A percentile compares a stretch with the other conserved stretches of the same genome.
Conservation (phyloP, 805 yeast species). For the Lipomyces yamadae region DNA sequence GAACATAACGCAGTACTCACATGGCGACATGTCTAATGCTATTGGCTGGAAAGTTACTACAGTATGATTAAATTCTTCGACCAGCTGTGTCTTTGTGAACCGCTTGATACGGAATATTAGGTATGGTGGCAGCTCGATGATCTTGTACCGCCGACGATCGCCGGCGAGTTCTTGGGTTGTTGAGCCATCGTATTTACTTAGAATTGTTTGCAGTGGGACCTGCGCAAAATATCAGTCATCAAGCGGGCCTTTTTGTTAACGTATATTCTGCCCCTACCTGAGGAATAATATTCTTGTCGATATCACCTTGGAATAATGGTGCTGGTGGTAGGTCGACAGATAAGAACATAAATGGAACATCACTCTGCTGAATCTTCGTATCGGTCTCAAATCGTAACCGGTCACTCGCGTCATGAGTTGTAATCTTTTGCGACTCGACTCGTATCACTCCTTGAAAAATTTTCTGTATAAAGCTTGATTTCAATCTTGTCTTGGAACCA, state of each 20-base stretch:
- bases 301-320: slow-evolving; percentile 60
- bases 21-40: slow-evolving; percentile 48
- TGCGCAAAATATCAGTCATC: background rate
- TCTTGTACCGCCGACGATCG: slow-evolving; percentile 48
- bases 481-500: slow-evolving; percentile 41
- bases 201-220: slow-evolving; percentile 44
- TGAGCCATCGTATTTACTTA: slow-evolving; percentile 48
- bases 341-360: slow-evolving; percentile 55
- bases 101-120: slow-evolving; percentile 65
- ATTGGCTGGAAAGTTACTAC: slow-evolving; percentile 62
- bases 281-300: slow-evolving; percentile 54
- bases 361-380: slow-evolving; percentile 33
- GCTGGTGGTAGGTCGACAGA: slow-evolving; percentile 63
- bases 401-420: slow-evolving; percentile 39
- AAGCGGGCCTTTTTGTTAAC: background rate
- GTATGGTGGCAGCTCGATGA: slow-evolving; percentile 56
- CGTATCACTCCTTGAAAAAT: slow-evolving; percentile 61
- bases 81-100: slow-evolving; percentile 48
- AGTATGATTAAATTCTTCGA: slow-evolving; percentile 59
- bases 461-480: slow-evolving; percentile 45
- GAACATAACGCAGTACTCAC: slow-evolving; percentile 14
- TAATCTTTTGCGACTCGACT: slow-evolving; percentile 44
- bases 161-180: slow-evolving; percentile 46
- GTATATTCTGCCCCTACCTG: slow-evolving; percentile 45
- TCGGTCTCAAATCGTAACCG: slow-evolving; percentile 39